phyloP scores from a whole-genome alignment of 2,329 filamentous ascomycete species.

The Calonectria ilicicola region DNA sequence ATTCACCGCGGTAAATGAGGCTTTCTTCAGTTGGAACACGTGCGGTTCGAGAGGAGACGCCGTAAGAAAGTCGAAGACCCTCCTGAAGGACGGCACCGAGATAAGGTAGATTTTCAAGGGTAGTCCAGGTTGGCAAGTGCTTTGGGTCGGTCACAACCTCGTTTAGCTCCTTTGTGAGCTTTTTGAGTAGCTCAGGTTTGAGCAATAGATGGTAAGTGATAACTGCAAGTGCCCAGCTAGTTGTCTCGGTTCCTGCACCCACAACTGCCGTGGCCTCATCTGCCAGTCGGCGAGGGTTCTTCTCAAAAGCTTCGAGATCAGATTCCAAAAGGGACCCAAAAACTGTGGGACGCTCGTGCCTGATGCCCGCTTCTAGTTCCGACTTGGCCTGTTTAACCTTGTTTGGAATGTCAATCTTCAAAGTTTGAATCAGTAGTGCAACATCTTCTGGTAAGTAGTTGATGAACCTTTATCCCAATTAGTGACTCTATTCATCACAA shows the following conservation, averaged over 20 bases:
- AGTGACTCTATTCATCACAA: not conserved
- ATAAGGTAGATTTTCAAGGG: not conserved
- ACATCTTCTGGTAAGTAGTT: conserved; percentile 5
- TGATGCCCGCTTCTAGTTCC: not conserved
- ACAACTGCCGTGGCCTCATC: conserved; percentile 9
- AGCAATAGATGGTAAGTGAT: conserved; percentile 1
- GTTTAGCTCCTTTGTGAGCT: conserved; percentile 3
- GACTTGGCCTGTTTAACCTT: conserved; percentile 3
- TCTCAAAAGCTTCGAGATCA: not conserved
- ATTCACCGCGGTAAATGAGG: not conserved
- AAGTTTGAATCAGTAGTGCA: not conserved
- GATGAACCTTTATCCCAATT: not conserved
- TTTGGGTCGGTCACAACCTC: not conserved
- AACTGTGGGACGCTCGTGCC: conserved; percentile 3
- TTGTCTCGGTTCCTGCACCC: conserved; percentile 6
- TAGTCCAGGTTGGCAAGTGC: not conserved
- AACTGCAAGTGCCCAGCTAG: not conserved
- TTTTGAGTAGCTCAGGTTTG: not conserved
- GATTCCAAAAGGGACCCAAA: conserved; percentile 10
- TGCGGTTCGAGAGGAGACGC: conserved; percentile 5
- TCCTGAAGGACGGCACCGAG: conserved; percentile 6
- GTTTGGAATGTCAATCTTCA: conserved; percentile 13
- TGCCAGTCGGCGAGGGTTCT: not conserved
- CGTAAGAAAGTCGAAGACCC: conserved; percentile 4
- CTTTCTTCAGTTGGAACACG: conserved; percentile 1